Base-by-base conservation (phyloP, 495 filamentous ascomycete species). In the Penicillium herquei region DNA sequence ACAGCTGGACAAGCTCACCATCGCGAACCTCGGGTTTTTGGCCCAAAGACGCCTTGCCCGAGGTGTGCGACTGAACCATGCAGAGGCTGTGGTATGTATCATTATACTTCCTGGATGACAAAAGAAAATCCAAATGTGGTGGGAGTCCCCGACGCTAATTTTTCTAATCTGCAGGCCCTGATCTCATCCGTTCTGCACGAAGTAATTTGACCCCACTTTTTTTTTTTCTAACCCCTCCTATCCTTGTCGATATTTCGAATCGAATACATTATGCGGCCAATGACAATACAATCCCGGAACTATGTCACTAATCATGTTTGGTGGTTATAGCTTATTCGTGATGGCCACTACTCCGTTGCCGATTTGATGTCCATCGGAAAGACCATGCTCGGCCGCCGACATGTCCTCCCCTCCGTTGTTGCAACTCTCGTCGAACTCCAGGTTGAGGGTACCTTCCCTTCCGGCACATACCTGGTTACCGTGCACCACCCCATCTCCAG, bases 1-100 rank as follows among this genome's bases (percentile, higher is more conserved):
- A 26, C 59, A 98, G 95, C 77, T 98, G 61, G 94, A 98, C 79
- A 98, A 98, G 83, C 90, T 98, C 73, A 81, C 85, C 63, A 93
- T 95, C 68, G 92, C 92, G 31, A 92, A 96, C 66, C 73, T 95
- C 45, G 94, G 95, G 49, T 81, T 88, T 55, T 81, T 97, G 51
- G 94, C 94, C 53, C 94, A 98, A 77, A 80, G 84, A 39, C 85
- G 94, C 51, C 86, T 98, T 39, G 94, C 94, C 42, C 80, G 94
- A 54, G 94, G 94, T 49, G 83, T 97, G 31, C 87, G 84, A 58
- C 75, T 98, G 61, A 98, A 98, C 70, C 91, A 98, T 77, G 78
- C 87, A 18, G 94, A 98, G 76, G 90, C 94, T 49, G 87, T 83
- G 46, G 91, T 95, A 82, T 58, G 85, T 18, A n/a, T 39, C 46